Percentiles rank a stretch among this genome's conserved stretches.
These are phyloP conservation scores for Phaeolepiota aurea DNA, from an alignment of 768 basidiomycete species.

Conservation along the genomic window DNA sequence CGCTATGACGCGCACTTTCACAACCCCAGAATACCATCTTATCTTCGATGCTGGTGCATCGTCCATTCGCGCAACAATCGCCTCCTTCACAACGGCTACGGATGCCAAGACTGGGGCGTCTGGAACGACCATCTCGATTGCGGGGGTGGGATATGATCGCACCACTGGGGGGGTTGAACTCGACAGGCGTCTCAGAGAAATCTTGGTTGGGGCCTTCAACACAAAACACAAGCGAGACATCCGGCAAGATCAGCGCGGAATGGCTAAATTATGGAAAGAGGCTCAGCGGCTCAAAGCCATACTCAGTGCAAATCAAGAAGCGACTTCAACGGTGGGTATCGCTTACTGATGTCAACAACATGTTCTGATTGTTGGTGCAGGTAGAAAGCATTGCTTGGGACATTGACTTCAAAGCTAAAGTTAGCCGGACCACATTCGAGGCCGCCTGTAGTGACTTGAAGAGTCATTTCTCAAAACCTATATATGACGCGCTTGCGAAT, in stretches of 20 bases:
- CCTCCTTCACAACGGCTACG: constrained; percentile 47
- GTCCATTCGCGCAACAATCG: constrained; percentile 70
- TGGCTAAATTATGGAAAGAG: constrained; percentile 95
- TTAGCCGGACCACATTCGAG: constrained; percentile 79
- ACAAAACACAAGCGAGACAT: constrained; percentile 61
- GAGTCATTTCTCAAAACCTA: constrained; percentile 56
- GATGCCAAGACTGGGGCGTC: constrained; percentile 43
- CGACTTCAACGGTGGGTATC: constrained; percentile 51
- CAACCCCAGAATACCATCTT: constrained; percentile 73
- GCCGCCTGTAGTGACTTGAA: constrained; percentile 59
- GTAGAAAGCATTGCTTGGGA: constrained; percentile 89
- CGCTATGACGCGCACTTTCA: constrained; percentile 91
- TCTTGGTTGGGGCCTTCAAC: constrained; percentile 72
- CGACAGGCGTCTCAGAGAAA: constrained; percentile 74
- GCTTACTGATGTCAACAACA: neutral
- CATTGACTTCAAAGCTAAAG: constrained; percentile 77
- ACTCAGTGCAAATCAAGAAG: constrained; percentile 87
- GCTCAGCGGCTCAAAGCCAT: constrained; percentile 86
- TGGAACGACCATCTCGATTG: constrained; percentile 67
- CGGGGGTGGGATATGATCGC: constrained; percentile 79
- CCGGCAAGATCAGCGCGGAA: constrained; percentile 66
- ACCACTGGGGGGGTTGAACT: constrained; percentile 75
- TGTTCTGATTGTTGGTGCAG: constrained; percentile 22
- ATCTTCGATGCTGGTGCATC: constrained; percentile 94
- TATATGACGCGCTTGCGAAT: constrained; percentile 59